Conservation (phyloP, 805 yeast genomes). For the Cyberlindnera samutprakarnensis region DNA sequence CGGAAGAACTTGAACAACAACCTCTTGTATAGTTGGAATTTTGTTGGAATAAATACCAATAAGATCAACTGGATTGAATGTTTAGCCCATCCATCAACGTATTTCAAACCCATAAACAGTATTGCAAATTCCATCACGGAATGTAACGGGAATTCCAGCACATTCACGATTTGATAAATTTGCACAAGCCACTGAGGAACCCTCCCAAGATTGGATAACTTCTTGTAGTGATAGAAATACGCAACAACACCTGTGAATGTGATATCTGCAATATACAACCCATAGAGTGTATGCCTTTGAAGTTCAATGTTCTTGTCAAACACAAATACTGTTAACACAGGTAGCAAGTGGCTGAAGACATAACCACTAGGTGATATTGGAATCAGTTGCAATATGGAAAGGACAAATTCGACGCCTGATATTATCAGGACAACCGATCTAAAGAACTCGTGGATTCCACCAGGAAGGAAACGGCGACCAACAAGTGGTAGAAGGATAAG, state of each 20-base stretch:
- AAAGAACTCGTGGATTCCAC: conserved; percentile 65
- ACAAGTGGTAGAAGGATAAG: conserved; percentile 51
- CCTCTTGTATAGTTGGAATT: conserved; percentile 11
- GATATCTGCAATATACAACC: conserved; percentile 7
- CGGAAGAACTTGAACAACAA: conserved; percentile 8
- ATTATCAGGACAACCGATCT: conserved; percentile 1
- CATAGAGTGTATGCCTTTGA: conserved; percentile 11
- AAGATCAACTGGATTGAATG: conserved; percentile 4
- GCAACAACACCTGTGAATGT: conserved; percentile 6
- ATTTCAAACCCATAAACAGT: conserved; percentile 13
- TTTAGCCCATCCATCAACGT: conserved; percentile 2
- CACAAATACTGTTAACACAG: conserved; percentile 2
- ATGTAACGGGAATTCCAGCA: conserved; percentile 10
- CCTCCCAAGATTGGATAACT: conserved; percentile 9
- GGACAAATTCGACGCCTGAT: conserved; percentile 3
- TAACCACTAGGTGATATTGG: conserved; percentile 7
- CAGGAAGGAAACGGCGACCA: conserved; percentile 58
- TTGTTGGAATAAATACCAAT: conserved; percentile 14
- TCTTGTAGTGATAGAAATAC: conserved; percentile 14
- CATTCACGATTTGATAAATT: conserved; percentile 1
- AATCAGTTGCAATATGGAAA: conserved; percentile 3
- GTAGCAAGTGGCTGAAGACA: conserved; percentile 6
- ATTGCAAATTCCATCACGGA: conserved; percentile 14
- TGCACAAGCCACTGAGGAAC: conserved; percentile 5
- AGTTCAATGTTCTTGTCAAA: conserved; percentile 4